Percentiles rank a stretch among this genome's conserved stretches.
Evolutionary conservation across 2,329 filamentous ascomycete genomes (phyloP).

Genomic region (Aulographum hederae): DNA sequence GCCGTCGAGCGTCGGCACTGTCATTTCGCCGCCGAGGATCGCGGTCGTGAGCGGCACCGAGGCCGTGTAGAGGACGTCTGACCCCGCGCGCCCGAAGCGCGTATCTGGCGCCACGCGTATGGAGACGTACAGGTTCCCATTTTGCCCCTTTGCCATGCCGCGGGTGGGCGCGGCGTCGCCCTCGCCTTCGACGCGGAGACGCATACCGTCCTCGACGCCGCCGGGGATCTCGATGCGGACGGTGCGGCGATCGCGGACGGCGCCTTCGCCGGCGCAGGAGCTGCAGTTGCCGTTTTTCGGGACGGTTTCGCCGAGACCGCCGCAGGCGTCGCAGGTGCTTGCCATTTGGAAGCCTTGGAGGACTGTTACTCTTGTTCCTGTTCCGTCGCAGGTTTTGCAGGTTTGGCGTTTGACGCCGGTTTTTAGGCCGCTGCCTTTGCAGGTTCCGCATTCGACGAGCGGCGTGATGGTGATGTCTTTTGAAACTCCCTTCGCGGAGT

Average conservation of each 20-base stretch:
- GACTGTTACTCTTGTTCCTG: slow-evolving; percentile 71
- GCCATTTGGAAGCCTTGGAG: slow-evolving; percentile 95
- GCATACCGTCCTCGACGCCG: slow-evolving; percentile 93
- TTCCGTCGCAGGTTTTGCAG: slow-evolving; percentile 70
- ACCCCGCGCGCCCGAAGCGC: slow-evolving; percentile 73
- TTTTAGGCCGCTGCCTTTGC: slow-evolving; percentile 70
- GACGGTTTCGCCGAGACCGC: slow-evolving; percentile 57
- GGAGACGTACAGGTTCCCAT: slow-evolving; percentile 80
- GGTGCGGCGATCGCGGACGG: slow-evolving; percentile 64
- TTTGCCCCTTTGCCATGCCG: slow-evolving; percentile 31
- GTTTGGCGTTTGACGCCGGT: slow-evolving; percentile 51
- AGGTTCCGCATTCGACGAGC: slow-evolving; percentile 63
- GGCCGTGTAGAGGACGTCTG: slow-evolving; percentile 85
- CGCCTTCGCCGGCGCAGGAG: slow-evolving; percentile 66
- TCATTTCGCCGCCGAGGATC: slow-evolving; percentile 75
- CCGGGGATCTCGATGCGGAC: slow-evolving; percentile 84
- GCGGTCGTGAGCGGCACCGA: slow-evolving; percentile 85
- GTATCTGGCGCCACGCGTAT: slow-evolving; percentile 78
- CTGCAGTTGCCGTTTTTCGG: slow-evolving; percentile 68
- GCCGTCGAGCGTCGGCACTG: slow-evolving; percentile 76
- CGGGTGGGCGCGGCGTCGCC: slow-evolving; percentile 75
- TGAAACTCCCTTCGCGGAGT: slow-evolving; percentile 76
- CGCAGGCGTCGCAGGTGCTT: slow-evolving; percentile 67
- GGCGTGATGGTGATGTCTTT: slow-evolving; percentile 83
- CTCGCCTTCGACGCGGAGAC: slow-evolving; percentile 65